Evolutionary conservation across 2,329 filamentous ascomycete species (phyloP).

Genomic region (Sporothrix humicola): DNA sequence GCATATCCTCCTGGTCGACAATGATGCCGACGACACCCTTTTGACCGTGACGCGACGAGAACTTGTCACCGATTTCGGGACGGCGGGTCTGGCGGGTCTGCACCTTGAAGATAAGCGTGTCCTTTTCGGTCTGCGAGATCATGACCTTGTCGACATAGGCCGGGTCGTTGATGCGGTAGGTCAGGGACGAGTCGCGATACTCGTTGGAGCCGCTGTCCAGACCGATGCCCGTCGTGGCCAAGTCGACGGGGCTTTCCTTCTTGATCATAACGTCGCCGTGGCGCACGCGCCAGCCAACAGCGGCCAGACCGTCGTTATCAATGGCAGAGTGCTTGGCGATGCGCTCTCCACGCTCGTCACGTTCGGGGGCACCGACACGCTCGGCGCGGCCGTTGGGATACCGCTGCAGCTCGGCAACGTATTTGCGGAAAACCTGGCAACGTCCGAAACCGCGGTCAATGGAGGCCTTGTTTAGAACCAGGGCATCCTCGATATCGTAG

Average conservation of each 20-base stretch:
- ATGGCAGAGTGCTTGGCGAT: constrained; percentile 74
- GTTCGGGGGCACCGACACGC: constrained; percentile 67
- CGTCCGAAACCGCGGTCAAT: constrained; percentile 93
- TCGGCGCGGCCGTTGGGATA: constrained; percentile 81
- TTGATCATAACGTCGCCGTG: constrained; percentile 86
- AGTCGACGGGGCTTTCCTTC: constrained; percentile 83
- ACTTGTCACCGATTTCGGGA: constrained; percentile 96
- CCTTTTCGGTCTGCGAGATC: constrained; percentile 86
- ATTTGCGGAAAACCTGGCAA: constrained; percentile 98
- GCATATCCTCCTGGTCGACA: constrained; percentile 94
- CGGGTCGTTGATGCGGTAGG: constrained; percentile 82
- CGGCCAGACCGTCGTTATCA: constrained; percentile 85
- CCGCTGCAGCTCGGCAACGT: constrained; percentile 81
- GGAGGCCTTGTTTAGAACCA: constrained; percentile 95
- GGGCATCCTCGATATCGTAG: constrained; percentile 98
- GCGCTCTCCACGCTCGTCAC: constrained; percentile 64
- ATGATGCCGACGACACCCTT: constrained; percentile 98
- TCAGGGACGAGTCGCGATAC: constrained; percentile 71
- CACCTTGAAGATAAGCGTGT: constrained; percentile 87
- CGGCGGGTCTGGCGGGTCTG: constrained; percentile 94
- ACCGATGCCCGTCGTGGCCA: constrained; percentile 73
- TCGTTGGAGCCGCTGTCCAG: constrained; percentile 67
- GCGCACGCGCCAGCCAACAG: constrained; percentile 80
- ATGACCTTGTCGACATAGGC: constrained; percentile 96
- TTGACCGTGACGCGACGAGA: constrained; percentile 96